phyloP scores from a whole-genome alignment of 441 rosid genomes.

The Bruguiera hainesii region DNA sequence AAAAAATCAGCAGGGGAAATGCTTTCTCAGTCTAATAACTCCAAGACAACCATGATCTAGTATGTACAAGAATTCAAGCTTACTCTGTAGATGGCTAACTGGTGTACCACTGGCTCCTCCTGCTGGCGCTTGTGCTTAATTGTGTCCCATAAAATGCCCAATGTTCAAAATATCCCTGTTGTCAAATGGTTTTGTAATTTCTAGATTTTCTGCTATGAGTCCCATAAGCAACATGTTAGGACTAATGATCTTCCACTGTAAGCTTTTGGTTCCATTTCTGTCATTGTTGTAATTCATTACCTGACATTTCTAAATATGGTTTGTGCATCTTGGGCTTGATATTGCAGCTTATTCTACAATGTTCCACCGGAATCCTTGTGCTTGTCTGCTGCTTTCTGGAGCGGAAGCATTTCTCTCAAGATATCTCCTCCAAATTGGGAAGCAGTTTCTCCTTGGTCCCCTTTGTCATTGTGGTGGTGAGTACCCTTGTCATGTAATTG shows the following conservation, averaged over 20 bases:
- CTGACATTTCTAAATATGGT: constrained; percentile 49
- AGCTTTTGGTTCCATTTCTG: constrained; percentile 28
- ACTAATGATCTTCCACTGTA: constrained; percentile 36
- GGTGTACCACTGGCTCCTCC: background rate
- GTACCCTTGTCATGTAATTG: constrained; percentile 15
- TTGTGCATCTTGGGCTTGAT: constrained; percentile 59
- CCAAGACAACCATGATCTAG: background rate
- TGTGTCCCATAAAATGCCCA: constrained; percentile 6
- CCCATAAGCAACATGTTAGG: constrained; percentile 23
- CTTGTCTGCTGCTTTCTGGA: constrained; percentile 78
- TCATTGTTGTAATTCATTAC: constrained; percentile 37
- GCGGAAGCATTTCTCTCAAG: constrained; percentile 56
- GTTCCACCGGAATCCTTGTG: constrained; percentile 87
- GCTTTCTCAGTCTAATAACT: background rate
- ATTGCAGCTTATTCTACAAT: constrained; percentile 98
- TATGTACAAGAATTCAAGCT: no score
- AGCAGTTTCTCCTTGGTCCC: constrained; percentile 94
- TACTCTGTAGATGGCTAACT: background rate
- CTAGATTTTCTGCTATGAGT: constrained; percentile 14
- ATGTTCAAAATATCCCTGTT: constrained; percentile 13
- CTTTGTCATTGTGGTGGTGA: constrained; percentile 87
- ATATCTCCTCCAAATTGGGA: constrained; percentile 81
- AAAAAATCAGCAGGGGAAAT: no score
- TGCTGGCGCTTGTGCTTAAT: background rate
- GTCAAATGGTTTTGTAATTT: constrained; percentile 9